These are phyloP conservation scores for Lactarius hengduanensis DNA, from an alignment of 768 basidiomycete species.

Conservation along the genomic window DNA sequence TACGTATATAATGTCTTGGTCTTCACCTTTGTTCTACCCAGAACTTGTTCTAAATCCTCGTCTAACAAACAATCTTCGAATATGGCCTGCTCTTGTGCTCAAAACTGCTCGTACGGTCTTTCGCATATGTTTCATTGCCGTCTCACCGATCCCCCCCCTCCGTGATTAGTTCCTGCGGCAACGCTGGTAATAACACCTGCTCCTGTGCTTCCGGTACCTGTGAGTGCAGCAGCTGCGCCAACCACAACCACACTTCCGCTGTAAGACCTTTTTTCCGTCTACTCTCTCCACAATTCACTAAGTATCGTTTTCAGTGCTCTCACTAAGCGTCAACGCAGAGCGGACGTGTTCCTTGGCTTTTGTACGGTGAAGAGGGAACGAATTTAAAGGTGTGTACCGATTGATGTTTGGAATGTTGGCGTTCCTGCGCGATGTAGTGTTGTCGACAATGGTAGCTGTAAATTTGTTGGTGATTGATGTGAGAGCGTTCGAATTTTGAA, in stretches of 20 bases:
- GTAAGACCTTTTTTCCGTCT: background rate
- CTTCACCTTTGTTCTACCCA: background rate
- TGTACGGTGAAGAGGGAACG: background rate
- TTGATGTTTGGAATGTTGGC: slow-evolving; percentile 4
- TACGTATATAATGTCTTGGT: background rate
- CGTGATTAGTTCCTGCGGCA: slow-evolving; percentile 16
- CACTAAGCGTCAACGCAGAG: background rate
- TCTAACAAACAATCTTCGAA: background rate
- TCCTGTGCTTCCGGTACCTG: slow-evolving; percentile 13
- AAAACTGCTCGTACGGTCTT: slow-evolving; percentile 14
- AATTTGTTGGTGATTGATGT: background rate
- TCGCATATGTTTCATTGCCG: background rate
- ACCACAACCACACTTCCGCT: slow-evolving; percentile 5
- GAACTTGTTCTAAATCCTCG: background rate
- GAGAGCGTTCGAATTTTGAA: background rate
- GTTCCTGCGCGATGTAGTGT: background rate
- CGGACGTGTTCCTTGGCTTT: background rate
- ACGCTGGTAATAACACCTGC: slow-evolving; percentile 9
- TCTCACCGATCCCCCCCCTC: background rate
- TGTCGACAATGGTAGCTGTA: background rate
- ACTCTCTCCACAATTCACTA: background rate
- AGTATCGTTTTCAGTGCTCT: background rate
- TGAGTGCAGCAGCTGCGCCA: slow-evolving; percentile 19
- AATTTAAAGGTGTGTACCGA: background rate
- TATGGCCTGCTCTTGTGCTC: slow-evolving; percentile 19